Evolutionary conservation across 257 asterid species (phyloP), one percentile per base, ranked within the genome.

Genomic region (Linderniella brevidens): DNA sequence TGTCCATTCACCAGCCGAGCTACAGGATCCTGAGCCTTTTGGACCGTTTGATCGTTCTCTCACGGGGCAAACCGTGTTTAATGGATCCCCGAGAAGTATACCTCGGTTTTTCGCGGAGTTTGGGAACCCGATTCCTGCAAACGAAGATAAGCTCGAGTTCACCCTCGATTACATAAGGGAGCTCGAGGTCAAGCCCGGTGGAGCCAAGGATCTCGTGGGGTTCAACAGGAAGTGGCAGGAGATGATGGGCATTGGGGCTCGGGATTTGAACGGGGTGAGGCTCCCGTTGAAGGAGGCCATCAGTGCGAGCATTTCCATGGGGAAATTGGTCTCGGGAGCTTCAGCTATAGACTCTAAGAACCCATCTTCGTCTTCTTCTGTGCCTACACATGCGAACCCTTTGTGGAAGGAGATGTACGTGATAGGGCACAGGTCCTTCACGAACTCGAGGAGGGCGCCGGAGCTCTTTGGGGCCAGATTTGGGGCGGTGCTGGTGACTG

Each of bases 1-100:
- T 68, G 74, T 69, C 86, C 11, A 61, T 76, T 40, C 85, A 72
- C 17, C 85, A 76, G 45, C 85, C 85, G 0, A 76, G 85, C 51
- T 76, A 64, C 17, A 52, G 86, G 19, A 76, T 76, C 4, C 57
- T 76, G 32, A 20, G 75, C 50, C 32, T 69, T 8, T 43, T 76
- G 0, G 76, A 76, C 53, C 71, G 70, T 14, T 7, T 76, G 56
- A 57, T 73, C 51, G 57, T 76, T 9, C 80, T 76, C 15, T 76
- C 86, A 0, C 62, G 66, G 9, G 86, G 80, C 78, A 67, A 14
- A 64, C 72, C 6, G 80, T 76, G 13, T 76, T 64, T 57, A 45
- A 57, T 13, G 80, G 76, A 36, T 19, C 79, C 0, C 78, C 79
- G 0, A 35, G 52, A 13, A 46, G 41, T 10, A 41, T 77, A 0